A percentile compares a stretch with the other conserved stretches of the same genome.
Conservation (phyloP, 257 asterid species). For the Marsdenia floribunda region DNA sequence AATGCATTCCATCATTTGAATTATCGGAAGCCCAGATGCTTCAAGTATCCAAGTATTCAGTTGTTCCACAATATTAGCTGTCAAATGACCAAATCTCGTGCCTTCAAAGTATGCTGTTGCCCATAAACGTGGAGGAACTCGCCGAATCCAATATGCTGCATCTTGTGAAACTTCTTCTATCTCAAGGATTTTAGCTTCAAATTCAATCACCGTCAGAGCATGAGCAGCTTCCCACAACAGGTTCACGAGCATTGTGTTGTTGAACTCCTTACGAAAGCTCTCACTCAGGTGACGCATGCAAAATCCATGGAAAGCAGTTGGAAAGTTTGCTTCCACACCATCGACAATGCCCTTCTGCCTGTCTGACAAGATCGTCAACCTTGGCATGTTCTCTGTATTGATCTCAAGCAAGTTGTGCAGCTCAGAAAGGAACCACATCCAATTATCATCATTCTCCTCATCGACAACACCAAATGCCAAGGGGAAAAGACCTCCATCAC, state of each 20-base stretch:
- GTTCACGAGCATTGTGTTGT: conserved; percentile 78
- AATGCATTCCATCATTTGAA: conserved; percentile 94
- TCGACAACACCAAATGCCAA: conserved; percentile 94
- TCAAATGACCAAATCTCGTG: conserved; percentile 77
- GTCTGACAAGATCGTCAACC: conserved; percentile 84
- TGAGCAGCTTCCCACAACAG: conserved; percentile 90
- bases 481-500: conserved; percentile 87
- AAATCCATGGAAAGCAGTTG: conserved; percentile 89
- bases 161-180: conserved; percentile 87
- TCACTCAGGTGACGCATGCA: conserved; percentile 94
- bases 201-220: conserved; percentile 67
- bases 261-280: conserved; percentile 81
- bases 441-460: conserved; percentile 81
- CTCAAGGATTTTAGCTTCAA: conserved; percentile 66
- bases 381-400: conserved; percentile 92
- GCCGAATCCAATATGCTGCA: conserved; percentile 86
- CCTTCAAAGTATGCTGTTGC: conserved; percentile 91
- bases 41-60: conserved; percentile 71
- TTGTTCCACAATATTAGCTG: conserved; percentile 68
- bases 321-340: conserved; percentile 85
- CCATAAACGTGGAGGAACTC: conserved; percentile 76
- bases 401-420: conserved; percentile 80
- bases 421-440: conserved; percentile 99
- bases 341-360: conserved; percentile 80
- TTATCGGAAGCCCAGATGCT: conserved; percentile 85